Base-by-base conservation (phyloP, 2,329 filamentous ascomycete genomes). In the Fusarium ramigenum region DNA sequence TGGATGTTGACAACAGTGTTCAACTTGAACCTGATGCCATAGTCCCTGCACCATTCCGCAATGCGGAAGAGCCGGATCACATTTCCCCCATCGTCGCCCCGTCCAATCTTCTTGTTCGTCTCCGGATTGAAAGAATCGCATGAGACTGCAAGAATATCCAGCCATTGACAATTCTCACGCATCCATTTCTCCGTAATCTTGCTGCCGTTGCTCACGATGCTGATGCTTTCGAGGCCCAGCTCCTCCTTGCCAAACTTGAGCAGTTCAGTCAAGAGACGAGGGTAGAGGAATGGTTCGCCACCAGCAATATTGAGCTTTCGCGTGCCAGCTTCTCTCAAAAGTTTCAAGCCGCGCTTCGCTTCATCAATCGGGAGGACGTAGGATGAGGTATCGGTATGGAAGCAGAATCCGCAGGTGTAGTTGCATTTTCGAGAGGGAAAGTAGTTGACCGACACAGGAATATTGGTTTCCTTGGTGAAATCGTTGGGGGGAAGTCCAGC, bases 191-290 rank as follows among this genome's bases (percentile, higher is more conserved):
- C 32, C 7, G 14, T 39, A 9, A 59, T 32, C 19, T 59, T 39
- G 56, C 25, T 50, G 15, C 43, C 43, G 7, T 59, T 59, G 19
- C 56, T 59, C 5, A 37, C 42, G 4, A 59, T 49, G 30, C 42
- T 59, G 32, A 59, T 59, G 9, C 56, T 49, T 37, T 59, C 56
- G 11, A 49, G 30, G 30, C 18, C 42, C 15, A 59, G 56, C 4
- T 59, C 18, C 5, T 30, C 56, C 30, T 59, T 59, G 5, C 32
- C 32, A 19, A 30, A 49, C 9, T 37, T 21, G 4, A 59, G 32
- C 12, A 59, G 6, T 15, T 59, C 32, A 9, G n/a, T 49, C 5
- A 59, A 5, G 19, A 39, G 32, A 7, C 32, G 42, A 32, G 56
- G 56, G 9, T 49, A 59, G 11, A 59, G 56, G 19, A 59, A 30